Percentiles rank a stretch among this genome's conserved stretches.
These are phyloP conservation scores for Aphanomyces cochlioides DNA, from an alignment of 352 stramenopile genomes.

Conservation along the genomic window DNA sequence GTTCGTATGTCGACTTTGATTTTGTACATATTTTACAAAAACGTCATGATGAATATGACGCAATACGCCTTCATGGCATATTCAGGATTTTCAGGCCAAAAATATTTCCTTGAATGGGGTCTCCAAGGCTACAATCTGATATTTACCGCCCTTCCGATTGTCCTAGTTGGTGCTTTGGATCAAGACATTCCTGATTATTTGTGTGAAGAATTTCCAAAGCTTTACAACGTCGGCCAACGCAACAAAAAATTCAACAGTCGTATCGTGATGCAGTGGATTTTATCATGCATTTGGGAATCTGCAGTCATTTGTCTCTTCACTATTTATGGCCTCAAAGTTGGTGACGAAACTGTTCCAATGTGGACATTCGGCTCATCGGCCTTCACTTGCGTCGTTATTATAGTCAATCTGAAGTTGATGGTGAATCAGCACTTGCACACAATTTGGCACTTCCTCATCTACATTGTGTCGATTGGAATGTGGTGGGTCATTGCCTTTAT, in stretches of 20 bases:
- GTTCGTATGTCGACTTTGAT: slow-evolving; percentile 90
- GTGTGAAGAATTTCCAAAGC: slow-evolving; percentile 61
- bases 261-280: slow-evolving; percentile 78
- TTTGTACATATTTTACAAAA: slow-evolving; percentile 95
- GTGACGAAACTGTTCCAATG: slow-evolving; percentile 83
- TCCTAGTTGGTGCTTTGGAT: slow-evolving; percentile 80
- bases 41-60: slow-evolving; percentile 93
- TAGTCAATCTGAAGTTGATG: slow-evolving; percentile 94
- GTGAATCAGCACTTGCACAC: slow-evolving; percentile 85
- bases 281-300: slow-evolving; percentile 79
- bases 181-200: slow-evolving; percentile 75
- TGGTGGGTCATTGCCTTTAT: slow-evolving; percentile 71
- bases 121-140: slow-evolving; percentile 87
- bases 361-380: slow-evolving; percentile 92
- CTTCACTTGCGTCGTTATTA: slow-evolving; percentile 92
- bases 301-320: slow-evolving; percentile 80
- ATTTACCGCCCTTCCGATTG: slow-evolving; percentile 81
- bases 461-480: slow-evolving; percentile 57
- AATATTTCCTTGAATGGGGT: slow-evolving; percentile 83
- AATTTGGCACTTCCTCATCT: slow-evolving; percentile 64
- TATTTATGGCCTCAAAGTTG: slow-evolving; percentile 79
- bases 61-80: slow-evolving; percentile 95
- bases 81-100: slow-evolving; percentile 83
- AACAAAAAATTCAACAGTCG: slow-evolving; percentile 84
- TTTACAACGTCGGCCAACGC: slow-evolving; percentile 82